Evolutionary conservation across 2,329 filamentous ascomycete genomes (phyloP).

Genomic region (Penicillium vulpinum): DNA sequence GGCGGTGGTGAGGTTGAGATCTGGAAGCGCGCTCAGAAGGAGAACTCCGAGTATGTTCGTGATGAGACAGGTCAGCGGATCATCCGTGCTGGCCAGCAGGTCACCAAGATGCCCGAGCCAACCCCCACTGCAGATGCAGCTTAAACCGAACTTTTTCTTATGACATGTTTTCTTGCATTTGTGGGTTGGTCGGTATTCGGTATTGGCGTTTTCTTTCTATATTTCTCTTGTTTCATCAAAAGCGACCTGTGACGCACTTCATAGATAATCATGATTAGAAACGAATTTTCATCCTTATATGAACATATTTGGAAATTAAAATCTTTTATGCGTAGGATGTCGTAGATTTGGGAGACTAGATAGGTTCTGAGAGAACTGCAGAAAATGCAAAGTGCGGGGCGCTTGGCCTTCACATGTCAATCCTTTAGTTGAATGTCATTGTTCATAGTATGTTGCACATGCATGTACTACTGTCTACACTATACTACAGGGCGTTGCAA

Average conservation of each 20-base stretch:
- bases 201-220: constrained; percentile 16
- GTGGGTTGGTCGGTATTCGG: constrained; percentile 23
- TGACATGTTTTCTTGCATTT: constrained; percentile 27
- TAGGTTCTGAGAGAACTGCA: not conserved
- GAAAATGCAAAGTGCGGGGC: not conserved
- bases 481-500: no score
- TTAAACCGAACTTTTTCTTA: constrained; percentile 25
- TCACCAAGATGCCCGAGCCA: constrained; percentile 78
- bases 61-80: constrained; percentile 80
- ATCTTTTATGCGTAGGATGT: not conserved
- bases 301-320: not conserved
- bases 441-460: not conserved
- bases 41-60: constrained; percentile 75
- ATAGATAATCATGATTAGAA: constrained; percentile 32
- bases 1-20: constrained; percentile 89
- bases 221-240: constrained; percentile 15
- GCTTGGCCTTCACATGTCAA: not conserved
- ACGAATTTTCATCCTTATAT: constrained; percentile 17
- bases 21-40: constrained; percentile 82
- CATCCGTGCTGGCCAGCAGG: constrained; percentile 79
- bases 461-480: no score
- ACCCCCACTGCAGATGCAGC: constrained; percentile 82
- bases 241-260: constrained; percentile 19
- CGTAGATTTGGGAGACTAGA: not conserved
- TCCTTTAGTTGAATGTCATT: not conserved